Evolutionary conservation across 2,329 filamentous ascomycete genomes (phyloP).

Genomic region (Aspergillus neotritici): DNA sequence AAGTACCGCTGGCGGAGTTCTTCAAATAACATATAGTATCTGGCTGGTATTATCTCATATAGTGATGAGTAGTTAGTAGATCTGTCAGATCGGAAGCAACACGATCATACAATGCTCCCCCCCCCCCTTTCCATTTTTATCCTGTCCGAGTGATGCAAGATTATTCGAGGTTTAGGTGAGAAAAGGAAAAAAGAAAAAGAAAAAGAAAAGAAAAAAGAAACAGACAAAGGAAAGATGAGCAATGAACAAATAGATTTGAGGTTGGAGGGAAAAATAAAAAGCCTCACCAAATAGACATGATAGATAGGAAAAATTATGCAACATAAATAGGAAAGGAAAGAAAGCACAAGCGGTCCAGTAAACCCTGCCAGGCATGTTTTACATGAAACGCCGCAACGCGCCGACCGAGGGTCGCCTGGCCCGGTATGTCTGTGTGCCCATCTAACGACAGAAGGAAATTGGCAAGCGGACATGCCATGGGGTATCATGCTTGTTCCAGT

Average conservation of each 20-base stretch:
- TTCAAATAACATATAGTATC: conserved; percentile 8
- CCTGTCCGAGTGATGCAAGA: conserved; percentile 10
- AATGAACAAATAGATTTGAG: neutral
- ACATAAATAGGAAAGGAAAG: conserved; percentile 1
- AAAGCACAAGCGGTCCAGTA: neutral
- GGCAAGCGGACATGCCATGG: conserved; percentile 23
- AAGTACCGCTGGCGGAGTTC: neutral
- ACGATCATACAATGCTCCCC: conserved; percentile 14
- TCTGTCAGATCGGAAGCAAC: conserved; percentile 13
- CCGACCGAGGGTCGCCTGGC: conserved; percentile 17
- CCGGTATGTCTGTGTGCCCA: conserved; percentile 14
- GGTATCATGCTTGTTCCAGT: conserved; percentile 19
- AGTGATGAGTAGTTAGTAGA: conserved; percentile 14
- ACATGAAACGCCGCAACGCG: conserved; percentile 20
- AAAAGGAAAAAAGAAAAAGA: conserved; percentile 1
- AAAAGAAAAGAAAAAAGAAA: conserved; percentile 4
- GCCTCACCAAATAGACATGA: neutral
- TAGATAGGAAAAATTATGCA: neutral
- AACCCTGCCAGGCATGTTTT: conserved; percentile 7
- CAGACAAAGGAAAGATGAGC: conserved; percentile 4
- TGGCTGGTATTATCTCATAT: conserved; percentile 13
- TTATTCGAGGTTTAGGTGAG: conserved; percentile 9
- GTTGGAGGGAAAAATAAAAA: neutral
- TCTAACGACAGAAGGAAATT: conserved; percentile 24
- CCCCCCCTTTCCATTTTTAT: conserved; percentile 7